These are phyloP conservation scores for Emydomyces testavorans DNA, from an alignment of 2,329 filamentous ascomycete species.

Conservation along the genomic window DNA sequence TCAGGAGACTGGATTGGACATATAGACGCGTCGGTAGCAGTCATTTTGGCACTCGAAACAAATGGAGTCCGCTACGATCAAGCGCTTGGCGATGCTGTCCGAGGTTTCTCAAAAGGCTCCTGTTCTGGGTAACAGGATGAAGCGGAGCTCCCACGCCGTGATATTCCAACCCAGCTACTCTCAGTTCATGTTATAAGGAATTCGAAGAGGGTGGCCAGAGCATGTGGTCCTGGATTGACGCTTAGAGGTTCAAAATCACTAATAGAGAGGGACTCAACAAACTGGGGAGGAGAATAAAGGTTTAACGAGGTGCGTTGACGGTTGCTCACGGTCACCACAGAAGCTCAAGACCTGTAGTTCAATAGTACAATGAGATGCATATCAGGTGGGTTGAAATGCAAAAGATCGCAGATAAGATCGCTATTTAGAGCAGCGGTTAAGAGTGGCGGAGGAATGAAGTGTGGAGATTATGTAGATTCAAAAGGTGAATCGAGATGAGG, in stretches of 20 bases:
- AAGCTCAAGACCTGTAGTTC: background rate
- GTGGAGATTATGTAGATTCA: background rate
- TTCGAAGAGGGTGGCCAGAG: background rate
- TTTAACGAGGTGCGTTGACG: background rate
- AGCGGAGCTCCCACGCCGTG: too few relatives aligned
- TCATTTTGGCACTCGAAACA: constrained; percentile 7
- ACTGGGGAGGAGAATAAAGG: background rate
- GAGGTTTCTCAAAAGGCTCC: too few relatives aligned
- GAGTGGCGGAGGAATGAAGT: background rate
- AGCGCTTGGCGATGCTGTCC: too few relatives aligned
- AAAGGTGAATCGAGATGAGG: background rate
- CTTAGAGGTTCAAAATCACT: background rate
- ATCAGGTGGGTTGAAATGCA: background rate
- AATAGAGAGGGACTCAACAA: background rate
- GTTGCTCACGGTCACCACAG: background rate
- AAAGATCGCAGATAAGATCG: too few relatives aligned
- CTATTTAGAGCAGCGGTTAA: too few relatives aligned
- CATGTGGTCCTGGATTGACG: background rate
- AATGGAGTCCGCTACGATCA: too few relatives aligned
- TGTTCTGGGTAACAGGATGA: too few relatives aligned
- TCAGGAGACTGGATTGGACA: constrained; percentile 3
- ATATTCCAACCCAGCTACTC: too few relatives aligned
- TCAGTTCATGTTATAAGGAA: too few relatives aligned
- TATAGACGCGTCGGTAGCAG: constrained; percentile 10
- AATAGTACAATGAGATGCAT: background rate